These are phyloP conservation scores for Fusarium compactum DNA, from an alignment of 2,329 filamentous ascomycete species.

Conservation along the genomic window DNA sequence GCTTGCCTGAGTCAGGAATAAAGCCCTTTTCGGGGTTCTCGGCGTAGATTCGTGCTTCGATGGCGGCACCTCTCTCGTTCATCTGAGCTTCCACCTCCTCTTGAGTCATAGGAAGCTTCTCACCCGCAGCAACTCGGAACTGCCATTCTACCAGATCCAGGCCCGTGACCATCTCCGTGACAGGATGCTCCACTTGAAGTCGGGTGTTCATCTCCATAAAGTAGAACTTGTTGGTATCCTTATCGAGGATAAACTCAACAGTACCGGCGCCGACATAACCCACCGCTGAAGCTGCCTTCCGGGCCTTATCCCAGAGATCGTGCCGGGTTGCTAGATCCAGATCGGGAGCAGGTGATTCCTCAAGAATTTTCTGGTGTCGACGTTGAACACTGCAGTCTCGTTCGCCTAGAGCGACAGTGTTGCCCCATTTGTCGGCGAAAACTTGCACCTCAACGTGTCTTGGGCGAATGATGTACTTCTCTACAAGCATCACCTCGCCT, in stretches of 20 bases:
- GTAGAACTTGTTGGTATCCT: conserved; percentile 83
- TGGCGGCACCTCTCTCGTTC: conserved; percentile 81
- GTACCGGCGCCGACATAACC: conserved; percentile 92
- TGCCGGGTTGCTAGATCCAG: conserved; percentile 68
- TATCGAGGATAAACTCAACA: conserved; percentile 91
- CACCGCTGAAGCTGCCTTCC: conserved; percentile 77
- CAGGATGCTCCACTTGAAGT: conserved; percentile 95
- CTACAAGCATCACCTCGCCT: conserved; percentile 84
- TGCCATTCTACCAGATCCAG: conserved; percentile 94
- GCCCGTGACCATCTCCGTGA: conserved; percentile 78
- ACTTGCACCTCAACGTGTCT: conserved; percentile 92
- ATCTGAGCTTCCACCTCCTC: conserved; percentile 80
- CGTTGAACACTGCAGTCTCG: conserved; percentile 89
- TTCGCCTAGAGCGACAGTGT: conserved; percentile 86
- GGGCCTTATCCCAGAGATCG: conserved; percentile 74
- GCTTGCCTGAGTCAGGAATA: conserved; percentile 89
- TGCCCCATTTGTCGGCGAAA: conserved; percentile 84
- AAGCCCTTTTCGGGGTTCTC: conserved; percentile 94
- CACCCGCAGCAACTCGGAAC: conserved; percentile 77
- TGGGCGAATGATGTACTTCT: conserved; percentile 82
- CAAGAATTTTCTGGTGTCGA: conserved; percentile 89
- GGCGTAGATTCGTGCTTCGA: conserved; percentile 96
- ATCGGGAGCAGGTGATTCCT: conserved; percentile 85
- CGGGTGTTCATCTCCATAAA: conserved; percentile 89
- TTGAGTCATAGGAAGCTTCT: conserved; percentile 68